phyloP scores from a whole-genome alignment of 1,139 yeast species.

The Yamadazyma sp. region DNA sequence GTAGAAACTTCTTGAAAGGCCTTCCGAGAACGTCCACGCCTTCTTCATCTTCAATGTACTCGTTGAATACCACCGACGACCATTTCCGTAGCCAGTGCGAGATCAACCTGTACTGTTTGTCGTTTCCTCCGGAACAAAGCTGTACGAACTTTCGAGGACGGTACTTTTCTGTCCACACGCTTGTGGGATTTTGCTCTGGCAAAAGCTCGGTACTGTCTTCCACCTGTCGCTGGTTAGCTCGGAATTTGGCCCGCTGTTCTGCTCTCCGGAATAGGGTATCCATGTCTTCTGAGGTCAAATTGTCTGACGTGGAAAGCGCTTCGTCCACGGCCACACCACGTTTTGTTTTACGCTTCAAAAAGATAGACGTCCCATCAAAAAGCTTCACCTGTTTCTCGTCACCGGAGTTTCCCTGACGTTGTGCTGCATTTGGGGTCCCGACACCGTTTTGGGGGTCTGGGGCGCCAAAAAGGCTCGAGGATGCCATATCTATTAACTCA shows the following conservation, averaged over 20 bases:
- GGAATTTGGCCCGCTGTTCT: conserved; percentile 23
- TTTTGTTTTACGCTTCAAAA: conserved; percentile 19
- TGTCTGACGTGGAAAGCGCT: conserved; percentile 6
- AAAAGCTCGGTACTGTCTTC: conserved; percentile 1
- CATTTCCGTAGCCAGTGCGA: conserved; percentile 82
- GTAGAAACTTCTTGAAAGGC: conserved; percentile 67
- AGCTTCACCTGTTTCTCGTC: not conserved
- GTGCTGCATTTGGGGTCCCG: not conserved
- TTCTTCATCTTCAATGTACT: conserved; percentile 19
- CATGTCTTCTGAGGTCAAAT: conserved; percentile 28
- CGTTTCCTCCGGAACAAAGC: conserved; percentile 76
- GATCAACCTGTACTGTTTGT: conserved; percentile 67
- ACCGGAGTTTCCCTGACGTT: not conserved
- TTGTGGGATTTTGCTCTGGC: conserved; percentile 7
- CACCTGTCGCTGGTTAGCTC: conserved; percentile 19
- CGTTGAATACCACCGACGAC: conserved; percentile 67
- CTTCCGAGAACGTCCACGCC: conserved; percentile 62
- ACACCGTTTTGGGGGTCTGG: not conserved
- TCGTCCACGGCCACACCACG: conserved; percentile 7
- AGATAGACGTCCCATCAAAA: conserved; percentile 22
- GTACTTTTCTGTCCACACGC: conserved; percentile 71
- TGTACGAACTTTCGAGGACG: conserved; percentile 67
- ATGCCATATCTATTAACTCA: conserved; percentile 4
- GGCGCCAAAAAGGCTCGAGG: conserved; percentile 7
- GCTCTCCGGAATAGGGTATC: conserved; percentile 31